These are phyloP conservation scores for Boletellus deceptivus DNA, from an alignment of 1,284 basidiomycete genomes.

Conservation along the genomic window DNA sequence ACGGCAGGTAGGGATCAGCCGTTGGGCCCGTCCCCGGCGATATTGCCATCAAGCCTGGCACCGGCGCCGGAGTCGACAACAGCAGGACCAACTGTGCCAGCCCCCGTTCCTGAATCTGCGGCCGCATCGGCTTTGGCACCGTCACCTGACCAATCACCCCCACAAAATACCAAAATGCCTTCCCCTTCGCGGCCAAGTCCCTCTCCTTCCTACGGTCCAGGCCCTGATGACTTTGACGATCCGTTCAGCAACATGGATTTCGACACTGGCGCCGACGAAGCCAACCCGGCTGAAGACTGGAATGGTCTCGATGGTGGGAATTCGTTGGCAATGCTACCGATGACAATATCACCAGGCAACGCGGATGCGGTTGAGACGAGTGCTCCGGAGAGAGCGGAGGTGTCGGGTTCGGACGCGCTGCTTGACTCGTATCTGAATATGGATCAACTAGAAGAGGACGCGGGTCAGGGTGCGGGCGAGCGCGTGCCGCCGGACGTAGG, in stretches of 20 bases:
- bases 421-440: slow-evolving; percentile 30
- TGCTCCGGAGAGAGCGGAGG: slow-evolving; percentile 7
- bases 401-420: slow-evolving; percentile 13
- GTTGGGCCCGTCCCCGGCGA: too few species aligned
- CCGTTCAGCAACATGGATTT: slow-evolving; percentile 19
- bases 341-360: background rate
- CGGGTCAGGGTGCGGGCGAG: background rate
- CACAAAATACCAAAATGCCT: background rate
- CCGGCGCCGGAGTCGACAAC: background rate
- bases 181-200: background rate
- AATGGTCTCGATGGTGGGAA: slow-evolving; percentile 5
- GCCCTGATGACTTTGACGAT: slow-evolving; percentile 21
- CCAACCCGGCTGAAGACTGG: slow-evolving; percentile 5
- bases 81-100: background rate
- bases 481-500: background rate
- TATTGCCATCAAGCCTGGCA: background rate
- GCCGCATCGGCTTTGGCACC: background rate
- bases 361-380: background rate
- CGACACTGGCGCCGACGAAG: slow-evolving; percentile 1
- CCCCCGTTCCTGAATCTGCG: background rate
- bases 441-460: slow-evolving; percentile 17
- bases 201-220: slow-evolving; percentile 3
- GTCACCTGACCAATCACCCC: background rate
- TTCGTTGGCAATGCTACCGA: slow-evolving; percentile 1
- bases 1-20: too few species aligned